These are phyloP conservation scores for Talaromyces sp. DNA, from an alignment of 2,329 filamentous ascomycete species.

Conservation along the genomic window DNA sequence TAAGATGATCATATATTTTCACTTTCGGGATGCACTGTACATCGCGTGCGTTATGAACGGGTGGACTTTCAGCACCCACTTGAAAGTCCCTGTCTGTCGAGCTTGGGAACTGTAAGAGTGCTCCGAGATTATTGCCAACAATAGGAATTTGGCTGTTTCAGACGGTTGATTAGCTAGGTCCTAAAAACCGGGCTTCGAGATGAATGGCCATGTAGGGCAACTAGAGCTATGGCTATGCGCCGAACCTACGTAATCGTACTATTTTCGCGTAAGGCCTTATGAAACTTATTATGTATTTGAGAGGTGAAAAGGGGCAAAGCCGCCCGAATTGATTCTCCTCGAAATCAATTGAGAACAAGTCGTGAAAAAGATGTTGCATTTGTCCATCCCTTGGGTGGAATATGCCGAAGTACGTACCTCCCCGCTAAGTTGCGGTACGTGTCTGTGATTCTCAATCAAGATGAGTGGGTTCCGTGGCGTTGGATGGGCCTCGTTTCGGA, in stretches of 20 bases:
- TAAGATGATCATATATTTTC: neutral
- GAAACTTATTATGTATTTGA: neutral
- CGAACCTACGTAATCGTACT: neutral
- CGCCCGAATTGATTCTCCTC: neutral
- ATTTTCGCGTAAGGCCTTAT: neutral
- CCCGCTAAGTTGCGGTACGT: neutral
- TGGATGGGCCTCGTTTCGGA: neutral
- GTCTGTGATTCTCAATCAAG: neutral
- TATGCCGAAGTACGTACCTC: neutral
- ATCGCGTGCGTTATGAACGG: neutral
- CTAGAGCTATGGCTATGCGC: neutral
- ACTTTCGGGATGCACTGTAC: neutral
- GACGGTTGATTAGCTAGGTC: neutral
- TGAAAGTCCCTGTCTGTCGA: too few relatives aligned
- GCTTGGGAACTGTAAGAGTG: too few relatives aligned
- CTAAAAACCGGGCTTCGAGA: neutral
- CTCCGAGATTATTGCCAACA: neutral
- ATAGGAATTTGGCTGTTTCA: neutral
- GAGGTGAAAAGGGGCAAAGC: neutral
- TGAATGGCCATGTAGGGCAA: neutral
- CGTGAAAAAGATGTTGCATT: neutral
- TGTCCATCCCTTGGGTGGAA: neutral
- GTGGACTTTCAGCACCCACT: neutral
- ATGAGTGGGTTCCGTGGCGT: neutral
- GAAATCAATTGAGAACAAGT: neutral